These are phyloP conservation scores for Colletotrichum sansevieriae DNA, from an alignment of 2,329 filamentous ascomycete species.

Conservation along the genomic window DNA sequence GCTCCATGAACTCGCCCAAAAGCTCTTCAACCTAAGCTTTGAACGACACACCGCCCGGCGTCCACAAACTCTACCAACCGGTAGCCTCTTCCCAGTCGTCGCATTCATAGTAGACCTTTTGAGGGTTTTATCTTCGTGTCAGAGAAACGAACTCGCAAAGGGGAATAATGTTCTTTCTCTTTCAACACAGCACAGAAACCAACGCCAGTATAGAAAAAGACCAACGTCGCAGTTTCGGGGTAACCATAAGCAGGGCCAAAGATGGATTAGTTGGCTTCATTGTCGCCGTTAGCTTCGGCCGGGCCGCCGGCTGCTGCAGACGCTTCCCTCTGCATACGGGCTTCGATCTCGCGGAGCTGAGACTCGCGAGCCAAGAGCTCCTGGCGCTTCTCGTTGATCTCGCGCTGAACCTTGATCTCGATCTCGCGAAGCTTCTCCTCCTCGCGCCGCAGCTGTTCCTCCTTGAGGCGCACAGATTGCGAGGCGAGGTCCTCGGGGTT, in stretches of 20 bases:
- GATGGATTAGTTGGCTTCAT: conserved; percentile 61
- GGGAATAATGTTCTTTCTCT: conserved; percentile 60
- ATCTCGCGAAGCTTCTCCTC: conserved; percentile 99
- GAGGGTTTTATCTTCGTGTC: conserved; percentile 50
- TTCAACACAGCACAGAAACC: conserved; percentile 58
- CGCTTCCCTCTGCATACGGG: conserved; percentile 92
- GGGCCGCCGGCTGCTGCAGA: conserved; percentile 60
- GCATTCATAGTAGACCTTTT: conserved; percentile 44
- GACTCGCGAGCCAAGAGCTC: conserved; percentile 97
- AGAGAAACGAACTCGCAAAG: conserved; percentile 54
- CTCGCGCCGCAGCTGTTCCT: conserved; percentile 98
- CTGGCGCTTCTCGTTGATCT: conserved; percentile 99
- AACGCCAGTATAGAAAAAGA: conserved; percentile 64
- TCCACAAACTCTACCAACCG: conserved; percentile 38
- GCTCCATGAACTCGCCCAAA: conserved; percentile 18
- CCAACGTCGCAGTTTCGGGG: conserved; percentile 57
- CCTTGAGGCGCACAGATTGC: conserved; percentile 98
- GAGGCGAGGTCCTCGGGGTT: conserved; percentile 97
- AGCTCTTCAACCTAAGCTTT: conserved; percentile 24
- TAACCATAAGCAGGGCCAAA: conserved; percentile 42
- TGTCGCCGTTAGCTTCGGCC: conserved; percentile 67
- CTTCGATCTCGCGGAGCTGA: conserved; percentile 98
- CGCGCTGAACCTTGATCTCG: conserved; percentile 98
- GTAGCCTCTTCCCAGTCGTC: conserved; percentile 41
- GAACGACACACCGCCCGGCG: conserved; percentile 33